A percentile compares a stretch with the other conserved stretches of the same genome.
phyloP scores from a whole-genome alignment of 495 filamentous ascomycete species.

The Daldinia caldariorum region DNA sequence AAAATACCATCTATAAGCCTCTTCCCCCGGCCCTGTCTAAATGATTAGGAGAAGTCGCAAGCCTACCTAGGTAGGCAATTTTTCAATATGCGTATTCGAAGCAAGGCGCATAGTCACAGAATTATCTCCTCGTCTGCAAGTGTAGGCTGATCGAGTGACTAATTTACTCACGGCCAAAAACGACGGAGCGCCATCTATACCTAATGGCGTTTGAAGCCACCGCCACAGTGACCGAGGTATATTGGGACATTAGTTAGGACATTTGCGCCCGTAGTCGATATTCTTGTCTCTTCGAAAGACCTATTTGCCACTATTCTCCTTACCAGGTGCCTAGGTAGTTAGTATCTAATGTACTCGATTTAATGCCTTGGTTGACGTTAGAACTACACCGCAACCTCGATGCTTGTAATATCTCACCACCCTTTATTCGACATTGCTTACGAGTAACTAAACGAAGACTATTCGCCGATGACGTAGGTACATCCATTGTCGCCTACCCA shows the following conservation, averaged over 20 bases:
- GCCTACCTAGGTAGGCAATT: not conserved
- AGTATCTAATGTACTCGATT: not conserved
- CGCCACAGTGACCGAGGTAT: not conserved
- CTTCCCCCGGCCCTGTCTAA: not conserved
- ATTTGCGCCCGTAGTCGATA: not conserved
- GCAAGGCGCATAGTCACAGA: not conserved
- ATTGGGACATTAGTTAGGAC: not conserved
- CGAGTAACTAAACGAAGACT: conserved; percentile 19
- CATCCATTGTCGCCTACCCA: conserved; percentile 83
- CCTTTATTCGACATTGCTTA: not conserved
- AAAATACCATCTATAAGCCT: not conserved
- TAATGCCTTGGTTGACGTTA: not conserved
- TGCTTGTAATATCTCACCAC: not conserved
- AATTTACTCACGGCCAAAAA: not conserved
- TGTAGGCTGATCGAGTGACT: conserved; percentile 1
- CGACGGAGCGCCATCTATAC: not conserved
- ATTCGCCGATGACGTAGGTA: conserved; percentile 88
- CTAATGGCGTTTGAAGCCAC: not conserved
- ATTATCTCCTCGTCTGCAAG: not conserved
- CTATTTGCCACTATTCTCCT: not conserved
- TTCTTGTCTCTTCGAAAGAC: not conserved
- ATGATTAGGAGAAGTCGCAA: not conserved
- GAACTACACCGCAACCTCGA: not conserved
- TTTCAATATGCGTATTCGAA: not conserved
- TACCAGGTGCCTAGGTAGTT: not conserved